A percentile compares a stretch with the other conserved stretches of the same genome.
phyloP scores from a whole-genome alignment of 2,329 filamentous ascomycete species.

The Sporothrix humicola region DNA sequence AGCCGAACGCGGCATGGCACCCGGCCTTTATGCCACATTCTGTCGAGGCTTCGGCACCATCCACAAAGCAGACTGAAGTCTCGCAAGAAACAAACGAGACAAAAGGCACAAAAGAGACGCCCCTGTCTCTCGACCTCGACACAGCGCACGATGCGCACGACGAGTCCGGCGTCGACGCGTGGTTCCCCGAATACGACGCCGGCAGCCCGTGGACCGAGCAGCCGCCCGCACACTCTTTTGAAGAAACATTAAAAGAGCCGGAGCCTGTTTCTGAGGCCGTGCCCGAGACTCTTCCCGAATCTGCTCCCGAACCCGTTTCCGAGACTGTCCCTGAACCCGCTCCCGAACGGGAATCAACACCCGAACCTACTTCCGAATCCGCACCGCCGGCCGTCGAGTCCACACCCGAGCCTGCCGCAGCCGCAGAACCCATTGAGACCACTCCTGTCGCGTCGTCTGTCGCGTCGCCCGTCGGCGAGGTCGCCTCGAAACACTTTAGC shows the following conservation, averaged over 20 bases:
- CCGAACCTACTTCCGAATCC: slow-evolving; percentile 7
- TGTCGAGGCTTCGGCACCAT: slow-evolving; percentile 6
- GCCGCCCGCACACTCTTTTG: background rate
- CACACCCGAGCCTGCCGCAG: background rate
- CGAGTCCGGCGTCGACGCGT: slow-evolving; percentile 39
- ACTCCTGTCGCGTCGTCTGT: slow-evolving; percentile 15
- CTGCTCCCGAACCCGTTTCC: background rate
- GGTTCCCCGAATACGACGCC: slow-evolving; percentile 45
- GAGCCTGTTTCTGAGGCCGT: background rate
- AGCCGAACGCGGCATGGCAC: slow-evolving; percentile 55
- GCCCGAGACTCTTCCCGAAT: background rate
- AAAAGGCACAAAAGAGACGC: background rate
- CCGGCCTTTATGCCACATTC: slow-evolving; percentile 59
- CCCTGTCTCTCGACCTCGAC: slow-evolving; percentile 17
- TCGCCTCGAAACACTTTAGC: slow-evolving; percentile 59
- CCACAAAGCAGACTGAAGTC: background rate
- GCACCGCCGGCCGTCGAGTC: background rate
- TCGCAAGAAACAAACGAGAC: background rate
- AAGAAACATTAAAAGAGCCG: background rate
- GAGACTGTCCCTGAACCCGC: background rate
- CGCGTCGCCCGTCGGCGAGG: slow-evolving; percentile 11
- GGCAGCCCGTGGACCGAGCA: slow-evolving; percentile 40
- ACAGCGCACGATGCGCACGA: slow-evolving; percentile 14
- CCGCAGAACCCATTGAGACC: slow-evolving; percentile 2
- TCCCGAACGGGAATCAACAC: background rate